Base-by-base conservation (phyloP, 805 yeast species). In the Candida loeiensis region DNA sequence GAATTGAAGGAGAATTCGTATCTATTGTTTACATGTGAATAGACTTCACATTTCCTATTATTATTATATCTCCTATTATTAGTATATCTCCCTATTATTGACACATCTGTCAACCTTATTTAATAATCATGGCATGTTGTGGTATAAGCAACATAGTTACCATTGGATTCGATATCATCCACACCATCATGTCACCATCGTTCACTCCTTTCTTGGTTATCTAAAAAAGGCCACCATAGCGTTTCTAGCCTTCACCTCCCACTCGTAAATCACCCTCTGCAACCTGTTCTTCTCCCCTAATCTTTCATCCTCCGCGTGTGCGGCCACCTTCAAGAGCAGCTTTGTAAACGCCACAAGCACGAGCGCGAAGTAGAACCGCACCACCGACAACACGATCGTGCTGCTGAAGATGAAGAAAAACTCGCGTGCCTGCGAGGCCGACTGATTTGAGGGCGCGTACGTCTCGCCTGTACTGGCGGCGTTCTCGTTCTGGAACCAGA, bases 401-500 rank as follows among this genome's bases (percentile, higher is more conserved):
- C 78, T 61, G 8, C 75, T 48, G 9, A 77, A 59, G 4, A 84
- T 82, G 49, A 80, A 61, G 38, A 77, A 76, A 46, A 80, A 68
- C 54, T 85, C 74, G 39, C 73, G 49, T 4, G 59, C 54, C 37
- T 77, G 77, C 0, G 85, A 68, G 1, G 91, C 91, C 29, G 87
- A 79, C 53, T 81, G 85, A 3, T 77, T 65, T 1, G 68, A 46
- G 15, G 54, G 38, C 2, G 44, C 20, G 27, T 45, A 49, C 20
- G 21, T 30, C 27, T 33, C 57, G 5, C 57, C 35, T 4, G 47
- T 22, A 15, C 41, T 19, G 32, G 46, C 21, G 13, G 44, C 3
- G 13, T 30, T 41, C 37, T 72, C 77, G 3, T 56, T 50, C 43
- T 66, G 59, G 54, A 88, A 84, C 96, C 97, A 91, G 45, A 78